These are phyloP conservation scores for Quercus berberidifolia DNA, from an alignment of 306 rosid genomes.

Conservation along the genomic window DNA sequence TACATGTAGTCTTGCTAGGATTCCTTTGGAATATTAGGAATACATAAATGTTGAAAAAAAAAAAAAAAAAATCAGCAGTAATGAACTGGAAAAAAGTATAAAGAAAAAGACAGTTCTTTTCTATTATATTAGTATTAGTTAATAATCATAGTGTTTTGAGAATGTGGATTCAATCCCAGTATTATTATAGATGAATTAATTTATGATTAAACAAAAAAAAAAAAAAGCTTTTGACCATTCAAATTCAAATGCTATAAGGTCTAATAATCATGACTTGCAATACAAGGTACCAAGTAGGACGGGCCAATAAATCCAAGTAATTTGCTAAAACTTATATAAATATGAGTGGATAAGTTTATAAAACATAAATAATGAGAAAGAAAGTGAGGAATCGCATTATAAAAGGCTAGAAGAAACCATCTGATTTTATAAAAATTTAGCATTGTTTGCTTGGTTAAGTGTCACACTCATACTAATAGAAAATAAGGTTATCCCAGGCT, in stretches of 20 bases:
- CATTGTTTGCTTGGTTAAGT: not conserved
- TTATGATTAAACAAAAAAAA: no score
- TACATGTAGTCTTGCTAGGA: no score
- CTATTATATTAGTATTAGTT: no score
- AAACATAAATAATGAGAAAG: not conserved
- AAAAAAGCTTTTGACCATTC: not conserved
- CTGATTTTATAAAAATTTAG: not conserved
- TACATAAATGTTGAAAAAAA: no score
- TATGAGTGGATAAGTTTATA: not conserved
- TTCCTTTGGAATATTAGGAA: no score
- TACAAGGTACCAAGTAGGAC: not conserved
- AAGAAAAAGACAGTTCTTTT: no score
- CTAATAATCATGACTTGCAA: not conserved
- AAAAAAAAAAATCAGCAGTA: no score
- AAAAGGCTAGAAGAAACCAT: not conserved
- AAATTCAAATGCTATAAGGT: not conserved
- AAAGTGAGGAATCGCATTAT: not conserved
- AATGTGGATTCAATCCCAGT: no score
- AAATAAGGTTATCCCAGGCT: not conserved
- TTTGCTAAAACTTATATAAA: not conserved
- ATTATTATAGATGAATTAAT: no score
- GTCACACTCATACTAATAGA: not conserved
- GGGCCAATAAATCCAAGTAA: not conserved
- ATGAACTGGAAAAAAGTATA: no score
- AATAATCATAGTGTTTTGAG: no score